Conservation (phyloP, 805 yeast species). For the Lipomyces mesembrius region DNA sequence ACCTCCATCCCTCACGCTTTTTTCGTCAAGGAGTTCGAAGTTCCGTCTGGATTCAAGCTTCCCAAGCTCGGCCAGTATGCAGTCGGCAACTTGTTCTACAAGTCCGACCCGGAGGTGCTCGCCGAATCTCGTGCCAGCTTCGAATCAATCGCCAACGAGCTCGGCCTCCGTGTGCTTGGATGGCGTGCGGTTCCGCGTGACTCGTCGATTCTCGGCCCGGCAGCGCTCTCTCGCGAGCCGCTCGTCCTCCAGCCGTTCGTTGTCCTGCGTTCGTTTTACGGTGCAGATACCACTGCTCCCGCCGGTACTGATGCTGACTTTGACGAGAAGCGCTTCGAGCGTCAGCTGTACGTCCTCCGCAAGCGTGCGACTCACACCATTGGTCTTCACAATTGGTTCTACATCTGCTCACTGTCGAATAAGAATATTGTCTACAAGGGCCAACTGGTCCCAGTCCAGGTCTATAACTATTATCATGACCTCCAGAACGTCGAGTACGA, state of each 20-base stretch:
- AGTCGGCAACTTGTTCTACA: conserved; percentile 92
- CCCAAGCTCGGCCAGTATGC: conserved; percentile 90
- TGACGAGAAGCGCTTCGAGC: conserved; percentile 69
- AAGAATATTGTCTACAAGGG: conserved; percentile 95
- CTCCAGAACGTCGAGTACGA: conserved; percentile 87
- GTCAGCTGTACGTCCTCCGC: conserved; percentile 80
- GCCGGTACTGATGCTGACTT: conserved; percentile 61
- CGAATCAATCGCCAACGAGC: conserved; percentile 74
- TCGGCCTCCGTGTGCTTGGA: conserved; percentile 83
- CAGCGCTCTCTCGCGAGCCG: conserved; percentile 92
- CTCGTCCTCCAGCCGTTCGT: conserved; percentile 90
- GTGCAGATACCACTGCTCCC: conserved; percentile 48
- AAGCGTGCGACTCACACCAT: conserved; percentile 89
- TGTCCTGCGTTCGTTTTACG: conserved; percentile 61
- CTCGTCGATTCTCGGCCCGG: conserved; percentile 92
- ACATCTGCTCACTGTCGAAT: conserved; percentile 88
- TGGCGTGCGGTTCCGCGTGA: conserved; percentile 97
- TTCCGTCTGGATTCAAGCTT: conserved; percentile 65
- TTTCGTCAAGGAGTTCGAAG: conserved; percentile 80
- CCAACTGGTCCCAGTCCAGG: conserved; percentile 95
- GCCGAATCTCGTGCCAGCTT: conserved; percentile 74
- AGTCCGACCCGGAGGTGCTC: conserved; percentile 73
- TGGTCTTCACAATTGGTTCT: conserved; percentile 96
- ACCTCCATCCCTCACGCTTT: conserved; percentile 90
- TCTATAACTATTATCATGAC: conserved; percentile 92